Evolutionary conservation across 306 rosid species (phyloP).

Genomic region (Trifolium fragiferum): DNA sequence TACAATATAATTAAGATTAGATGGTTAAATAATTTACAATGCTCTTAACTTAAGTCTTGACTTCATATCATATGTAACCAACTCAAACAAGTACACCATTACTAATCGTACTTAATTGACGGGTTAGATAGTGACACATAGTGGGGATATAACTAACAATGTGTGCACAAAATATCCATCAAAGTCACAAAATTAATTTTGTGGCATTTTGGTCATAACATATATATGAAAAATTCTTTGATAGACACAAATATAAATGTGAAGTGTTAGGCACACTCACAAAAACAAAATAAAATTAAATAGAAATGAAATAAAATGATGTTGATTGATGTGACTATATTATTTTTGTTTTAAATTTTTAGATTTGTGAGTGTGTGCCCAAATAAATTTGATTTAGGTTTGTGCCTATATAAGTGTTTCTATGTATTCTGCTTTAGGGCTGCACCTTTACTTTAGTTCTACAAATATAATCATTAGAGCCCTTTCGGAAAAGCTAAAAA

Average conservation of each 20-base stretch:
- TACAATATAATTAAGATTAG: neutral
- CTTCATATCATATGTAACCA: conserved; percentile 8
- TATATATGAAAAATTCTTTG: too few species aligned
- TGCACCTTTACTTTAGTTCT: conserved; percentile 9
- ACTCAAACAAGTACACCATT: conserved; percentile 27
- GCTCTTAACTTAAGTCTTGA: conserved; percentile 3
- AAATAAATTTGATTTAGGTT: too few species aligned
- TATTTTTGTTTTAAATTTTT: too few species aligned
- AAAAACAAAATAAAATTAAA: too few species aligned
- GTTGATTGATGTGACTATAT: too few species aligned
- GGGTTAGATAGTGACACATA: conserved; percentile 21
- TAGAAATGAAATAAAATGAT: too few species aligned
- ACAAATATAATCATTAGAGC: conserved; percentile 8
- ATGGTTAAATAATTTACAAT: neutral
- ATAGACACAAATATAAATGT: too few species aligned
- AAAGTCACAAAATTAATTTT: neutral
- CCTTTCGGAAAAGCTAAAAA: neutral
- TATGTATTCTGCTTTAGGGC: conserved; percentile 6
- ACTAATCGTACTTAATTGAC: conserved; percentile 36
- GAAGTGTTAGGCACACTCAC: too few species aligned
- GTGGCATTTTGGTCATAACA: conserved; percentile 4
- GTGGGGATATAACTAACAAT: conserved; percentile 45
- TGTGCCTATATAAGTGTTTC: too few species aligned
- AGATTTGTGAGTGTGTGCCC: too few species aligned
- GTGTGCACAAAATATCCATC: neutral